Percentiles rank a stretch among this genome's conserved stretches.
phyloP scores from a whole-genome alignment of 1,284 basidiomycete species.

The Ustilago sp. region DNA sequence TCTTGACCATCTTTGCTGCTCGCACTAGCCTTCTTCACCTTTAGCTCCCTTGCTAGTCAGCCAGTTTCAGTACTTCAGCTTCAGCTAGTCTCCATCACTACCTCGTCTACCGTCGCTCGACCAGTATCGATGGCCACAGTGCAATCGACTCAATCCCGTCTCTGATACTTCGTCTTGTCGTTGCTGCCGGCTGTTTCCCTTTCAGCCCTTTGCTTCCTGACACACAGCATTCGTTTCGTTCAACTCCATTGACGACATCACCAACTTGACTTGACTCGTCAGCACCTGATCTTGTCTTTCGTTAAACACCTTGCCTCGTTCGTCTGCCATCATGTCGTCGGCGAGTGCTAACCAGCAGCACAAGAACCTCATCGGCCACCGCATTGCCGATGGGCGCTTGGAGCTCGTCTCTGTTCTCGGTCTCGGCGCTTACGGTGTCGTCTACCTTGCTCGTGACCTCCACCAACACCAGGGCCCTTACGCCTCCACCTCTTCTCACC shows the following conservation, averaged over 20 bases:
- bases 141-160: neutral
- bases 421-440: conserved; percentile 93
- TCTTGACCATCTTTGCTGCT: conserved; percentile 12
- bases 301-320: conserved; percentile 5
- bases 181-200: conserved; percentile 18
- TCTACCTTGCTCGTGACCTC: conserved; percentile 76
- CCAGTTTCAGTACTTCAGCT: neutral
- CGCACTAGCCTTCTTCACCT: conserved; percentile 3
- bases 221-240: neutral
- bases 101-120: neutral
- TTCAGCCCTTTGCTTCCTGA: conserved; percentile 13
- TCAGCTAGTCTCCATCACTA: conserved; percentile 1
- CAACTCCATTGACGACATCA: neutral
- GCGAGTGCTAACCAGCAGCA: conserved; percentile 50
- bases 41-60: conserved; percentile 1
- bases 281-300: neutral
- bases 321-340: conserved; percentile 37
- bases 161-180: conserved; percentile 3
- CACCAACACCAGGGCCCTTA: conserved; percentile 55
- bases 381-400: conserved; percentile 73
- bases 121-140: neutral
- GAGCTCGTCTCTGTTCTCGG: conserved; percentile 91
- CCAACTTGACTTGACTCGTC: neutral
- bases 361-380: conserved; percentile 70
- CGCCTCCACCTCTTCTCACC: conserved; percentile 46